A percentile compares a stretch with the other conserved stretches of the same genome.
Conservation (phyloP, 2,329 filamentous ascomycete species). For the Berkeleyomyces basicola region DNA sequence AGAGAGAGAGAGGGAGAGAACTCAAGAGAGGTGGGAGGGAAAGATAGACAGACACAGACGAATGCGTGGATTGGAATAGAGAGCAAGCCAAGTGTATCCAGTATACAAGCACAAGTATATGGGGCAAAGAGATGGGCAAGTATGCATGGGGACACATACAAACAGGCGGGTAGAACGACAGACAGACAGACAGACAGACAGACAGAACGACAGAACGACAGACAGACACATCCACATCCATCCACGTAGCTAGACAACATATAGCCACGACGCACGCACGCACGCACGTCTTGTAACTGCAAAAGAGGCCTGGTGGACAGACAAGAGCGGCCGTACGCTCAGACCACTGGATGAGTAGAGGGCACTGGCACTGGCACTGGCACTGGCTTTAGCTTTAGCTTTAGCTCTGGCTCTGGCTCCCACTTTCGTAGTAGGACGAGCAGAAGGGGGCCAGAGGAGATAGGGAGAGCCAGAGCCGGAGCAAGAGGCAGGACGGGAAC, state of each 20-base stretch:
- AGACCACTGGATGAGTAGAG: neutral
- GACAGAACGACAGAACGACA: neutral
- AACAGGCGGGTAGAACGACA: neutral
- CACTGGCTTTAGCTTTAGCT: too few relatives aligned
- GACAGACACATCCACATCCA: neutral
- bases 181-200: neutral
- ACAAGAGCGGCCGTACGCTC: neutral
- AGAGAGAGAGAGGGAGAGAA: neutral
- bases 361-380: too few relatives aligned
- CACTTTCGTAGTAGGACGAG: neutral
- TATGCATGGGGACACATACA: neutral
- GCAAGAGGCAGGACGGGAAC: too few relatives aligned
- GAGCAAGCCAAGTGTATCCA: neutral
- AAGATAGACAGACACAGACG: neutral
- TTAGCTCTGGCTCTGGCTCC: too few relatives aligned
- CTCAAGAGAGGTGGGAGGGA: neutral
- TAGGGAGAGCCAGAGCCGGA: neutral
- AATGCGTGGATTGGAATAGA: too few relatives aligned
- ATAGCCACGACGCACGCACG: neutral
- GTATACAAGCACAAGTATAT: neutral
- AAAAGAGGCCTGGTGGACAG: neutral
- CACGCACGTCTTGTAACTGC: neutral
- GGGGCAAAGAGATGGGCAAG: neutral
- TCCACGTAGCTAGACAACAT: neutral
- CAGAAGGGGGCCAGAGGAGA: neutral